Conservation (phyloP, 1,284 basidiomycete genomes). For the Coniferiporia sulphurascens region DNA sequence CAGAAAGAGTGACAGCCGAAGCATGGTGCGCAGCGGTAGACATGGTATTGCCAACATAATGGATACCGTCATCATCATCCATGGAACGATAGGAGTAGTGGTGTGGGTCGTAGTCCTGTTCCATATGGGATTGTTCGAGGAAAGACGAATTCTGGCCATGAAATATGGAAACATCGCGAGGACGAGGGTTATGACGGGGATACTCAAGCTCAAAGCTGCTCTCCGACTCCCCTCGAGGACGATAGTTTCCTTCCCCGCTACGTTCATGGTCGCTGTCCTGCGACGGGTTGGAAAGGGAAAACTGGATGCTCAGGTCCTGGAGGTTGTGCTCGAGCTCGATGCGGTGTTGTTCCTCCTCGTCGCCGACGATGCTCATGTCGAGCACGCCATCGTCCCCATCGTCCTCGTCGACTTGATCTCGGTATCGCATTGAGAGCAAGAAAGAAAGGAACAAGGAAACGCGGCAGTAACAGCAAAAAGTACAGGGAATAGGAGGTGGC, state of each 20-base stretch:
- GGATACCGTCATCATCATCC: constrained; percentile 57
- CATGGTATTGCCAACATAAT: constrained; percentile 61
- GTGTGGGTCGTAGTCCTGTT: constrained; percentile 47
- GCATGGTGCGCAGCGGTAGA: constrained; percentile 86
- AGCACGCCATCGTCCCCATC: constrained; percentile 15
- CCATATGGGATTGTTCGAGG: constrained; percentile 49
- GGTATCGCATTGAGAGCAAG: constrained; percentile 9
- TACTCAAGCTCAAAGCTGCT: constrained; percentile 51
- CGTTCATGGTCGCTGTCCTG: constrained; percentile 38
- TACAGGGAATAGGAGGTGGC: neutral
- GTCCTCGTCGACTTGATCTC: constrained; percentile 2
- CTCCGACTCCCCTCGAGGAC: constrained; percentile 7
- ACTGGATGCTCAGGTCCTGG: constrained; percentile 63
- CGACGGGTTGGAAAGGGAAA: constrained; percentile 41
- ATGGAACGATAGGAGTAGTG: constrained; percentile 59
- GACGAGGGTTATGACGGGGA: constrained; percentile 57
- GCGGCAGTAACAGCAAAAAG: neutral
- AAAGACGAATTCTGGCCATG: constrained; percentile 57
- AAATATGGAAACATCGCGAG: constrained; percentile 48
- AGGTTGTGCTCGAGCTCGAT: constrained; percentile 72
- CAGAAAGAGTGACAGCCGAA: constrained; percentile 78
- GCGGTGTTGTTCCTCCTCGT: constrained; percentile 65
- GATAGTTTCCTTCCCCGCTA: constrained; percentile 19
- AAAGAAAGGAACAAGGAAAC: neutral
- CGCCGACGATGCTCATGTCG: constrained; percentile 51